These are phyloP conservation scores for Arctostaphylos glauca DNA, from an alignment of 148 eudicot species.

Conservation along the genomic window DNA sequence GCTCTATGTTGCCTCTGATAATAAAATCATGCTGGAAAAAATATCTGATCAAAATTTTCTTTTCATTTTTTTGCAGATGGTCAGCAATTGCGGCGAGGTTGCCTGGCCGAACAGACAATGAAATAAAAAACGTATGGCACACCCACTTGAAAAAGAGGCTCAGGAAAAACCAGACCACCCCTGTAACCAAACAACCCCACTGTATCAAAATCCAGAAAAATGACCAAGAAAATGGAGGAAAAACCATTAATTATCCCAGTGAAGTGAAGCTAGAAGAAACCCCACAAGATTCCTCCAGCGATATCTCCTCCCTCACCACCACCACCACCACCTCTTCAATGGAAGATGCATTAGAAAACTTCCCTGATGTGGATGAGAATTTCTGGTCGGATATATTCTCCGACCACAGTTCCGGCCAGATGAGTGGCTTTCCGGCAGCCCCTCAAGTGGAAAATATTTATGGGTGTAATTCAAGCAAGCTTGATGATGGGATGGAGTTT, in stretches of 20 bases:
- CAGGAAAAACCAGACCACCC: neutral
- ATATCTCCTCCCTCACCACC: slow-evolving; percentile 35
- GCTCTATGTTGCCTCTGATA: neutral
- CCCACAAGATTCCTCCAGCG: slow-evolving; percentile 44
- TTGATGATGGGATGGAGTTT: slow-evolving; percentile 40
- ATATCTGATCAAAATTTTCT: neutral
- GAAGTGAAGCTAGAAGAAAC: neutral
- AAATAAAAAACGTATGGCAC: slow-evolving; percentile 81
- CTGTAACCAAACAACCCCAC: neutral
- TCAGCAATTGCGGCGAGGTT: slow-evolving; percentile 69
- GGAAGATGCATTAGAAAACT: slow-evolving; percentile 14
- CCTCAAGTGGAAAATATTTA: neutral
- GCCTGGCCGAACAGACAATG: slow-evolving; percentile 79
- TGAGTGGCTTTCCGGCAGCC: slow-evolving; percentile 16
- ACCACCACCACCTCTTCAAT: neutral
- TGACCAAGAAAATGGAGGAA: slow-evolving; percentile 15
- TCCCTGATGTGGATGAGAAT: slow-evolving; percentile 39
- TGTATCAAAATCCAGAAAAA: neutral
- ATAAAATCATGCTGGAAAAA: neutral
- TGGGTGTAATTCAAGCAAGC: slow-evolving; percentile 10
- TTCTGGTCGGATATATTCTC: slow-evolving; percentile 54
- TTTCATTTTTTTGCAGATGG: slow-evolving; percentile 47
- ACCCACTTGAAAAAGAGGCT: slow-evolving; percentile 68
- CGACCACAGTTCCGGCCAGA: slow-evolving; percentile 1
- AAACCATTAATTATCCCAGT: neutral